These are phyloP conservation scores for Seiridium unicorne DNA, from an alignment of 2,329 filamentous ascomycete genomes.

Conservation along the genomic window DNA sequence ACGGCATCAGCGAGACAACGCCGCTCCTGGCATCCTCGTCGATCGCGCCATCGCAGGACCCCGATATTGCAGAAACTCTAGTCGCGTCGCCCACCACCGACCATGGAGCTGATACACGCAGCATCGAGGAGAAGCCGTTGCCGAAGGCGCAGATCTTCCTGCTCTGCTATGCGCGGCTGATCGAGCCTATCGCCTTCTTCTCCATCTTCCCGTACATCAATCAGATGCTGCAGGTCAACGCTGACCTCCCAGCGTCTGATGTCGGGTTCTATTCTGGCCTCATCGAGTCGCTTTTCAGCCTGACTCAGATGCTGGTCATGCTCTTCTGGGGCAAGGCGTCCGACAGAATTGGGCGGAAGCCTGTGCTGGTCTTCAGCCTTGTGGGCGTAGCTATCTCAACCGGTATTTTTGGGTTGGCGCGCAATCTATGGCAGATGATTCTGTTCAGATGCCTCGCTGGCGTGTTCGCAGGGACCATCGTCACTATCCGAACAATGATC, in stretches of 20 bases:
- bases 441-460: constrained; percentile 69
- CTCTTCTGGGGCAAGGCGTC: constrained; percentile 68
- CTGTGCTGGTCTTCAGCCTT: constrained; percentile 67
- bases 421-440: constrained; percentile 71
- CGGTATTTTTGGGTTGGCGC: constrained; percentile 66
- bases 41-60: constrained; percentile 14
- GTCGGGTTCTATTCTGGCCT: constrained; percentile 79
- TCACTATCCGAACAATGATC: constrained; percentile 77
- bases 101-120: background rate
- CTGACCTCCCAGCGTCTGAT: constrained; percentile 59
- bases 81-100: constrained; percentile 6
- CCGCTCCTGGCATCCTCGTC: constrained; percentile 24
- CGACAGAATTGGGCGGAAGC: constrained; percentile 70
- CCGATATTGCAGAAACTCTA: constrained; percentile 17
- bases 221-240: constrained; percentile 70
- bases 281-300: constrained; percentile 71
- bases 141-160: constrained; percentile 66
- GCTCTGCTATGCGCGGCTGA: constrained; percentile 69
- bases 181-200: constrained; percentile 82
- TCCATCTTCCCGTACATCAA: constrained; percentile 79
- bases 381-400: constrained; percentile 61
- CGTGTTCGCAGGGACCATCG: constrained; percentile 69
- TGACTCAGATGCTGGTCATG: constrained; percentile 77
- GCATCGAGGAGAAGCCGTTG: constrained; percentile 44
- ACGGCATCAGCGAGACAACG: constrained; percentile 24